Percentiles rank a stretch among this genome's conserved stretches.
Conservation (phyloP, 108 stramenopile species). For the Pseudonitzschia multiseries region DNA sequence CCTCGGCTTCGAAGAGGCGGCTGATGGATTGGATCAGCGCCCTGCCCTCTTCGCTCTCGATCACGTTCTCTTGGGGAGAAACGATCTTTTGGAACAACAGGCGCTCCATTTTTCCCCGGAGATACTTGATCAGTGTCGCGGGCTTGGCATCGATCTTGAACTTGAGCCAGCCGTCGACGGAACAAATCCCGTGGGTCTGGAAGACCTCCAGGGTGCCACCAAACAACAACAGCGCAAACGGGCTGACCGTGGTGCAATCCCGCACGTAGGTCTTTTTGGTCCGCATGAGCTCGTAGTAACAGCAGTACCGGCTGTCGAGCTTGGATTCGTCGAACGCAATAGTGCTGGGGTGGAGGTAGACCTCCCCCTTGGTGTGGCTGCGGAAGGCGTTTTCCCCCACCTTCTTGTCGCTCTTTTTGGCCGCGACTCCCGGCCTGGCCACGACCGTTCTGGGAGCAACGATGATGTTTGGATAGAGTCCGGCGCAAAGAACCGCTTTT, state of each 20-base stretch:
- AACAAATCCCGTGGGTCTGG: slow-evolving; percentile 56
- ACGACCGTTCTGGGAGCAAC: slow-evolving; percentile 58
- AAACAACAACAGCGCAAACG: slow-evolving; percentile 68
- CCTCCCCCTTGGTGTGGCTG: slow-evolving; percentile 58
- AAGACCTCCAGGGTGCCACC: slow-evolving; percentile 65
- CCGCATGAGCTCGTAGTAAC: slow-evolving; percentile 78
- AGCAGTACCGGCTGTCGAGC: slow-evolving; percentile 64
- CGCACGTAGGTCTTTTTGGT: slow-evolving; percentile 75
- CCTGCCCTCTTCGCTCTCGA: slow-evolving; percentile 44
- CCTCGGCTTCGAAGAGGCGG: slow-evolving; percentile 41
- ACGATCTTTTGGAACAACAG: slow-evolving; percentile 67
- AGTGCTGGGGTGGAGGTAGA: slow-evolving; percentile 71
- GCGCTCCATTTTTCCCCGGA: slow-evolving; percentile 58
- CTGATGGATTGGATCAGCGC: slow-evolving; percentile 58
- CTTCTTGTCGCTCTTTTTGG: slow-evolving; percentile 39
- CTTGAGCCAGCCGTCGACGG: slow-evolving; percentile 72
- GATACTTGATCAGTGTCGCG: slow-evolving; percentile 70
- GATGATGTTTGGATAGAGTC: slow-evolving; percentile 88
- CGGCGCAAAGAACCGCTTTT: slow-evolving; percentile 83
- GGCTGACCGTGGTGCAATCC: slow-evolving; percentile 60
- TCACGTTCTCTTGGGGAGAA: slow-evolving; percentile 51
- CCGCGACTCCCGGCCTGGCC: not conserved
- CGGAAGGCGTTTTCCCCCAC: slow-evolving; percentile 56
- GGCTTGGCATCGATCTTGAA: slow-evolving; percentile 61
- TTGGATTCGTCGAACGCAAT: slow-evolving; percentile 54